Evolutionary conservation across 73 alveolate genomes (phyloP).

Genomic region (Tetrahymena thermophila): DNA sequence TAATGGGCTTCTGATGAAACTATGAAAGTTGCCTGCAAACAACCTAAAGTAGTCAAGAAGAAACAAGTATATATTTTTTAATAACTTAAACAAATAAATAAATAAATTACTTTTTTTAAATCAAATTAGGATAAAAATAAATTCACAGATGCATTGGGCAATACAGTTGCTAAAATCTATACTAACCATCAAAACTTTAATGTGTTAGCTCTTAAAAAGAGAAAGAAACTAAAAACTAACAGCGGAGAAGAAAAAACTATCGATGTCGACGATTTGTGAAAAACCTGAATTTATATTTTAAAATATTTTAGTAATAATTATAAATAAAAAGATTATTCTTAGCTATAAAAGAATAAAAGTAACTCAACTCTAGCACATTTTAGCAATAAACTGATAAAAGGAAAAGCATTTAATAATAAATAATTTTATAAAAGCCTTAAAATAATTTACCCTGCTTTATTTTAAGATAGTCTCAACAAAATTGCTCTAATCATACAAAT

Average conservation of each 20-base stretch:
- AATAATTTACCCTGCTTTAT: neutral
- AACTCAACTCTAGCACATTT: neutral
- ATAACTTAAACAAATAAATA: neutral
- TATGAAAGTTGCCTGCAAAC: slow-evolving; percentile 57
- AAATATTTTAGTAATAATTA: neutral
- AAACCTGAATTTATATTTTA: neutral
- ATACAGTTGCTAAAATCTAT: slow-evolving; percentile 63
- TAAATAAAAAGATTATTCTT: neutral
- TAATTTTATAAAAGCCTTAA: too few species aligned
- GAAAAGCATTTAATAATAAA: neutral
- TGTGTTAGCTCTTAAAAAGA: slow-evolving; percentile 56
- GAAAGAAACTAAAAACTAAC: slow-evolving; percentile 24
- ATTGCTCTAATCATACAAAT: neutral
- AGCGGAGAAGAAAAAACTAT: neutral
- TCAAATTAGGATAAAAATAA: slow-evolving; percentile 47
- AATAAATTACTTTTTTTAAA: neutral
- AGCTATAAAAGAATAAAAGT: neutral
- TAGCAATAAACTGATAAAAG: neutral
- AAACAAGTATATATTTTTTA: slow-evolving; percentile 31
- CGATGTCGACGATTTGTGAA: neutral
- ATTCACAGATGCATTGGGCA: slow-evolving; percentile 60
- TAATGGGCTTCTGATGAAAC: slow-evolving; percentile 49
- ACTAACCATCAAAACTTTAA: slow-evolving; percentile 61
- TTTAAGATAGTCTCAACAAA: neutral
- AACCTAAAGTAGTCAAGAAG: slow-evolving; percentile 59